Evolutionary conservation across 1,284 basidiomycete species (phyloP), one percentile per base, ranked within the genome.

Genomic region (Grifola frondosa): DNA sequence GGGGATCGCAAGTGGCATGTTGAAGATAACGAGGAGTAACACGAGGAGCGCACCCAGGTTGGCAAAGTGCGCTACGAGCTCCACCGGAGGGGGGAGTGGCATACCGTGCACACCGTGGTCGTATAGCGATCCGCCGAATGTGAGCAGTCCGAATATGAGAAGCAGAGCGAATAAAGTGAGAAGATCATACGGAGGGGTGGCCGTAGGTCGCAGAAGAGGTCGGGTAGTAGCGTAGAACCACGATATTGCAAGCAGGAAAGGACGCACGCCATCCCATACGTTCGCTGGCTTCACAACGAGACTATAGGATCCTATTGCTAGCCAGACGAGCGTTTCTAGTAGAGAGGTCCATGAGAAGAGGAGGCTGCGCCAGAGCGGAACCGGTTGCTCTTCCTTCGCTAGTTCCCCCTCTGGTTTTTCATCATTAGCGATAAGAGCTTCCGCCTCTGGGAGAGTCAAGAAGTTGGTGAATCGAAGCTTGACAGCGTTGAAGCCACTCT

Each of bases 1-100:
- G 2, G 84, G 82, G 20, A 80, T 54, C 1, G 58, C 75, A 24
- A 86, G 49, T 0, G 84, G 84, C 74, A 84, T 86, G 8, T 57
- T 62, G 19, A 81, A 46, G 6, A 81, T 62, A 2, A 79, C 61
- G 0, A 56, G 40, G n/a, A 84, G 48, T 15, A 79, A 51, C 0
- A 62, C 53, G 1, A 68, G 20, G 10, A 77, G 49, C 0, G 64
- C 69, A 4, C 64, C 44, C 11, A 82, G 43, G 55, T 84, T 78
- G 26, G 63, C 55, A n/a, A 59, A 59, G 24, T 74, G 51, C 5
- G 56, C 67, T 0, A 56, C 48, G 11, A 74, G 33, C 1, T 60
- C 53, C 7, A 60, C 33, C 6, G 58, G 42, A 2, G 62, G 41
- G 1, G 77, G 74, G 8, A 71, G 54, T 1, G 72, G 69, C 4